These are phyloP conservation scores for Amylostereum areolatum DNA, from an alignment of 1,284 basidiomycete genomes.

Conservation along the genomic window DNA sequence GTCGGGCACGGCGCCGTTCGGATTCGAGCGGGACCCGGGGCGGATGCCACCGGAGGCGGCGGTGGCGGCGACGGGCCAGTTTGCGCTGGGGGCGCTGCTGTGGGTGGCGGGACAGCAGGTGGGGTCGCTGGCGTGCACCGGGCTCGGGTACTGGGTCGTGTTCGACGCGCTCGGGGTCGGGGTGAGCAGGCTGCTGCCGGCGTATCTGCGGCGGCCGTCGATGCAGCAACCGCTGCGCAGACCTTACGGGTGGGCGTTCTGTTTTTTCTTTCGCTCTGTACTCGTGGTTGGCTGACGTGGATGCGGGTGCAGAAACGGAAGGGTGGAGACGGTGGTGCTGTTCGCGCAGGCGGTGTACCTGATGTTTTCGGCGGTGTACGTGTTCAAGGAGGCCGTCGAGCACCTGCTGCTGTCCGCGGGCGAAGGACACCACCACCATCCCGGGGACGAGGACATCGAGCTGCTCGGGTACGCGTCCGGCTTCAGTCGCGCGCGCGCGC, in stretches of 20 bases:
- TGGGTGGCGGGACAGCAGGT: slow-evolving; percentile 92
- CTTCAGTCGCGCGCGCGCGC: slow-evolving; percentile 1
- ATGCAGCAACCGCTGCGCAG: slow-evolving; percentile 27
- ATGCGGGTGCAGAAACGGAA: slow-evolving; percentile 59
- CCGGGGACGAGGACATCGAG: slow-evolving; percentile 37
- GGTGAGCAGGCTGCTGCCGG: slow-evolving; percentile 47
- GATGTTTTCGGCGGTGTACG: slow-evolving; percentile 87
- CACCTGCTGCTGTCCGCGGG: slow-evolving; percentile 65
- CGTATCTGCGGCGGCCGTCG: slow-evolving; percentile 22
- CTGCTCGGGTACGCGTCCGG: slow-evolving; percentile 32
- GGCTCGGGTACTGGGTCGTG: slow-evolving; percentile 92
- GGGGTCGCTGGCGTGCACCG: slow-evolving; percentile 84
- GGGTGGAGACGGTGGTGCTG: slow-evolving; percentile 72
- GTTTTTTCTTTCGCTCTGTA: too few species aligned
- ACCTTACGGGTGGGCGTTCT: slow-evolving; percentile 71
- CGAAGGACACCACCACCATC: slow-evolving; percentile 62
- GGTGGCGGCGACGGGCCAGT: slow-evolving; percentile 34
- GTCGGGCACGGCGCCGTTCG: slow-evolving; percentile 4
- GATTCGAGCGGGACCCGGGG: slow-evolving; percentile 1
- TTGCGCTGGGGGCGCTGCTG: slow-evolving; percentile 60
- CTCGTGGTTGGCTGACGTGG: too few species aligned
- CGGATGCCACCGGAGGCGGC: slow-evolving; percentile 21
- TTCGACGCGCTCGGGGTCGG: slow-evolving; percentile 87
- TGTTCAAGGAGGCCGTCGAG: slow-evolving; percentile 90
- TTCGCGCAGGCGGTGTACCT: slow-evolving; percentile 89